These are phyloP conservation scores for Diplodia mutila DNA, from an alignment of 2,329 filamentous ascomycete genomes.

Conservation along the genomic window DNA sequence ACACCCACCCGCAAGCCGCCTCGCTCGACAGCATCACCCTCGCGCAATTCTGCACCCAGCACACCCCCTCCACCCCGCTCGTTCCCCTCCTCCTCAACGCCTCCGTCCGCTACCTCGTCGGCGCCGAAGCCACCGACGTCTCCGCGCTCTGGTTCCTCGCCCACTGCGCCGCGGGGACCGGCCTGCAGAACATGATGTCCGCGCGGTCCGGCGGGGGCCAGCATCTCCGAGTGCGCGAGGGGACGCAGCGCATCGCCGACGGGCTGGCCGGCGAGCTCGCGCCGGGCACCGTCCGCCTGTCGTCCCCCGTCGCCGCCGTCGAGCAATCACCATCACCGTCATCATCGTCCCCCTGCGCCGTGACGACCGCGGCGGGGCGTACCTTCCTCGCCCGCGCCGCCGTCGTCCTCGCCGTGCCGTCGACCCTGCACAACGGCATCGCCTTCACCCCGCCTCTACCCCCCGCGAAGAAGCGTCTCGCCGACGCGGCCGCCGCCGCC, in stretches of 20 bases:
- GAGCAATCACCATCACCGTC: slow-evolving; percentile 31
- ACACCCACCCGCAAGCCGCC: not conserved
- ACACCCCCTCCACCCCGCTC: not conserved
- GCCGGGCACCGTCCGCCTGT: slow-evolving; percentile 35
- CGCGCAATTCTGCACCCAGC: not conserved
- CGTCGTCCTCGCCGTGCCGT: slow-evolving; percentile 53
- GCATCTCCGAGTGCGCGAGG: slow-evolving; percentile 10
- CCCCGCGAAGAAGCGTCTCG: not conserved
- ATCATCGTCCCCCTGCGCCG: slow-evolving; percentile 23
- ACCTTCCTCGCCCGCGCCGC: slow-evolving; percentile 48
- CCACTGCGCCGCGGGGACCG: slow-evolving; percentile 12
- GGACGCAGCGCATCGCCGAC: slow-evolving; percentile 30
- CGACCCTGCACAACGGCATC: slow-evolving; percentile 43
- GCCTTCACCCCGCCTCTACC: slow-evolving; percentile 1
- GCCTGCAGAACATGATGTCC: slow-evolving; percentile 14
- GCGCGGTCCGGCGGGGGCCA: slow-evolving; percentile 7
- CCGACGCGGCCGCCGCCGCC: not conserved
- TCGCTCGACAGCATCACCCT: slow-evolving; percentile 15
- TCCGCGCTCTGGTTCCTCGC: slow-evolving; percentile 21
- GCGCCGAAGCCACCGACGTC: slow-evolving; percentile 2
- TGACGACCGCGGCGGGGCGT: slow-evolving; percentile 32
- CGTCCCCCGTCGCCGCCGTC: slow-evolving; percentile 39
- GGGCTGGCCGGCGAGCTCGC: slow-evolving; percentile 44
- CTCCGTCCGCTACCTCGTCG: slow-evolving; percentile 1
- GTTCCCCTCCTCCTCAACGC: not conserved